A percentile compares a stretch with the other conserved stretches of the same genome.
Evolutionary conservation across 2,329 filamentous ascomycete species (phyloP).

Genomic region (Hortaea werneckii): DNA sequence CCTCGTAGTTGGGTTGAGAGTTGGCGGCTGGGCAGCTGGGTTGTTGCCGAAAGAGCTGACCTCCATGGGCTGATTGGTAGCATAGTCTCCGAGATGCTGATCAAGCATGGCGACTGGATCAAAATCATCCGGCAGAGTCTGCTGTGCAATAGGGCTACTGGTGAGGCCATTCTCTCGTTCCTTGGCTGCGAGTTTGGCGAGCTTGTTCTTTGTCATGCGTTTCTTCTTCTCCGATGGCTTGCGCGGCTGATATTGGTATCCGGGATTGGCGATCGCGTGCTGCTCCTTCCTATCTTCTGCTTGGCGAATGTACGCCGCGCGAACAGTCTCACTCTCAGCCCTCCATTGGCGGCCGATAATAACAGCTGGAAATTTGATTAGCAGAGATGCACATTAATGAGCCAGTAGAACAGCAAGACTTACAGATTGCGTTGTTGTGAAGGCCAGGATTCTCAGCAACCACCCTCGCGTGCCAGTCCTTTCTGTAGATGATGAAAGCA

Average conservation of each 20-base stretch:
- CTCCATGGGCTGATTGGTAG: background rate
- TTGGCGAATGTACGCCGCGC: slow-evolving; percentile 28
- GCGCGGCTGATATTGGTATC: slow-evolving; percentile 38
- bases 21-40: background rate
- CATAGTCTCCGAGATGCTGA: background rate
- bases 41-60: background rate
- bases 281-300: slow-evolving; percentile 31
- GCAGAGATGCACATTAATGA: too few species aligned
- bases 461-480: slow-evolving; percentile 27
- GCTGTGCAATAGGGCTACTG: background rate
- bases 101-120: slow-evolving; percentile 5
- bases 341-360: slow-evolving; percentile 36
- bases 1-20: background rate
- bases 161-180: background rate
- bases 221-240: slow-evolving; percentile 38
- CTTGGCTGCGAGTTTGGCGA: slow-evolving; percentile 13
- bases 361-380: slow-evolving; percentile 18
- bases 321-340: slow-evolving; percentile 26
- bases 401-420: too few species aligned
- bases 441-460: slow-evolving; percentile 31
- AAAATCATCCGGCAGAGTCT: slow-evolving; percentile 5
- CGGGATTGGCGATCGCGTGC: slow-evolving; percentile 31
- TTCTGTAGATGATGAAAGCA: slow-evolving; percentile 37
- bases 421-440: slow-evolving; percentile 38
- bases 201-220: slow-evolving; percentile 31